Conservation (phyloP, 495 filamentous ascomycete genomes). For the Platismatia glauca region DNA sequence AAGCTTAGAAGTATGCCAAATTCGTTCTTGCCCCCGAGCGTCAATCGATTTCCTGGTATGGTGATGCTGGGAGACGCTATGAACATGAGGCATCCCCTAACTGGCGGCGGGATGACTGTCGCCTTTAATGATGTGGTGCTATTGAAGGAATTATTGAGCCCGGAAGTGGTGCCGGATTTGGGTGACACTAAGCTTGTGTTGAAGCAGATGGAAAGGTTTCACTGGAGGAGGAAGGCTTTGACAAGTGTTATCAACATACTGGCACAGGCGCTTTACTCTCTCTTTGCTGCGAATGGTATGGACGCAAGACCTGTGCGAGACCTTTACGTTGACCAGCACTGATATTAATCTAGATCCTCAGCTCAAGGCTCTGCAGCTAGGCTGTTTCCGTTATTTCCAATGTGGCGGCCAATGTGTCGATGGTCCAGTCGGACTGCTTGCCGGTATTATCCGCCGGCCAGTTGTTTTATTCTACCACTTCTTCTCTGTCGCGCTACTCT, state of each 20-base stretch:
- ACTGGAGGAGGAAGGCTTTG: slow-evolving; percentile 76
- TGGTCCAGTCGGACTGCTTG: slow-evolving; percentile 74
- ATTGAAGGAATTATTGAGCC: slow-evolving; percentile 61
- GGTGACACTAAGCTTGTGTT: slow-evolving; percentile 54
- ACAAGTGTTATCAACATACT: slow-evolving; percentile 92
- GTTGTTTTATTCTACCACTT: slow-evolving; percentile 82
- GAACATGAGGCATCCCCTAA: slow-evolving; percentile 95
- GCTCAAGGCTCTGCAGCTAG: slow-evolving; percentile 71
- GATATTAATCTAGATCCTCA: slow-evolving; percentile 44
- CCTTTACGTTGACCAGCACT: not conserved
- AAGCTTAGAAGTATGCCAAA: slow-evolving; percentile 83
- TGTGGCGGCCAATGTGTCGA: slow-evolving; percentile 59
- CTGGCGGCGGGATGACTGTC: slow-evolving; percentile 93
- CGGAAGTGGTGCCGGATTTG: slow-evolving; percentile 57
- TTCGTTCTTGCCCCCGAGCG: slow-evolving; percentile 72
- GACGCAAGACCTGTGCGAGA: slow-evolving; percentile 11
- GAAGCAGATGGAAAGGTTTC: slow-evolving; percentile 64
- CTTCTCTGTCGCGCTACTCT: slow-evolving; percentile 82
- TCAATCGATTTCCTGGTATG: slow-evolving; percentile 62
- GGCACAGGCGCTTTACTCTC: slow-evolving; percentile 77
- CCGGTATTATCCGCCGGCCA: slow-evolving; percentile 71
- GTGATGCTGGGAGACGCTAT: slow-evolving; percentile 82
- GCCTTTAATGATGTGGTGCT: slow-evolving; percentile 80
- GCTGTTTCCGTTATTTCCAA: slow-evolving; percentile 91
- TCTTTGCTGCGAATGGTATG: slow-evolving; percentile 78